Conservation (phyloP, 495 filamentous ascomycete species). For the Platismatia glauca region DNA sequence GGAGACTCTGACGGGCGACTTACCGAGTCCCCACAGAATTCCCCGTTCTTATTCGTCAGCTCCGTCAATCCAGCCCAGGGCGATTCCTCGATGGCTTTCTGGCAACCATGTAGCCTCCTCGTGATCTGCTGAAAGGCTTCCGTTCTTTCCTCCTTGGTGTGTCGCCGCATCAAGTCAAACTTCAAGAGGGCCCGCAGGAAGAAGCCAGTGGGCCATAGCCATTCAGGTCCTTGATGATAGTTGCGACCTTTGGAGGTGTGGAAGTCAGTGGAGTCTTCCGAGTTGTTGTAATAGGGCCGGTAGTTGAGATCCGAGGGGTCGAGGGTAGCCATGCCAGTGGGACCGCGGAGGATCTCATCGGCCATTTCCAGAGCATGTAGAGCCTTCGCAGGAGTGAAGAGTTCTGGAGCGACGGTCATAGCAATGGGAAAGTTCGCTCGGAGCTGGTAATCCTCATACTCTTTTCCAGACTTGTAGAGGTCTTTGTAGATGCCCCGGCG, state of each 20-base stretch:
- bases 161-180: slow-evolving; percentile 73
- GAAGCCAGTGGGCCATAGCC: slow-evolving; percentile 97
- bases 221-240: slow-evolving; percentile 98
- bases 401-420: slow-evolving; percentile 84
- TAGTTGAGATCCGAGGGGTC: slow-evolving; percentile 90
- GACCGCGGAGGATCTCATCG: slow-evolving; percentile 71
- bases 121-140: slow-evolving; percentile 95
- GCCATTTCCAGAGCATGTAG: slow-evolving; percentile 67
- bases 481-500: slow-evolving; percentile 97
- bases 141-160: slow-evolving; percentile 51
- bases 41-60: slow-evolving; percentile 81
- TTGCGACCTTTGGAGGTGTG: slow-evolving; percentile 86
- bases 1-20: slow-evolving; percentile 20
- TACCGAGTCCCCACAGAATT: slow-evolving; percentile 79
- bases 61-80: slow-evolving; percentile 91
- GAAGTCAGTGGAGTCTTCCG: slow-evolving; percentile 83
- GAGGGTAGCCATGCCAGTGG: slow-evolving; percentile 90
- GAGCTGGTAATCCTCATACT: slow-evolving; percentile 96
- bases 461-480: slow-evolving; percentile 81
- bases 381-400: slow-evolving; percentile 72
- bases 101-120: slow-evolving; percentile 68
- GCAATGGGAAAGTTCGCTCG: slow-evolving; percentile 91
- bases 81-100: slow-evolving; percentile 62
- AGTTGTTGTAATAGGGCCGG: slow-evolving; percentile 86
- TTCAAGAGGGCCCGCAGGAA: slow-evolving; percentile 83